A percentile compares a stretch with the other conserved stretches of the same genome.
phyloP scores from a whole-genome alignment of 352 stramenopile species.

The Globisporangium spiculum region DNA sequence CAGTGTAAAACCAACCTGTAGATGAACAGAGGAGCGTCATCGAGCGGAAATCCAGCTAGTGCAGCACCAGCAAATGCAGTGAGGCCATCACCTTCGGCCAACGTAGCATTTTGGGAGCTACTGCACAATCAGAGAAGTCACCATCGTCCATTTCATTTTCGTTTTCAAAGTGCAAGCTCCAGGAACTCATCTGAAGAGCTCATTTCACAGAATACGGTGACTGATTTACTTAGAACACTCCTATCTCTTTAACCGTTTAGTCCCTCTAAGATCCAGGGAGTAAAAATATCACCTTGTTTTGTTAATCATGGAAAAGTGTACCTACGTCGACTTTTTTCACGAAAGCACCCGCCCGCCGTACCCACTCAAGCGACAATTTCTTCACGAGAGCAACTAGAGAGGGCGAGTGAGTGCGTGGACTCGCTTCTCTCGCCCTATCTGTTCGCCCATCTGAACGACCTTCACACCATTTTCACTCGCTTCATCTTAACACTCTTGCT shows the following conservation, averaged over 20 bases:
- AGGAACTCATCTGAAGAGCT: not conserved
- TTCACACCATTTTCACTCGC: not conserved
- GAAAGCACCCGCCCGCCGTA: not conserved
- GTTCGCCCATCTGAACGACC: not conserved
- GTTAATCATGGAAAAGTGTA: not conserved
- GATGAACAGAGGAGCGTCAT: not conserved
- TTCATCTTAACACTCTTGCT: not conserved
- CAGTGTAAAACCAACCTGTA: not conserved
- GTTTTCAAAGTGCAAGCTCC: not conserved
- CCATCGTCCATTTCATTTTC: not conserved
- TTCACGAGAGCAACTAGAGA: not conserved
- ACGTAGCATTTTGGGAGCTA: not conserved
- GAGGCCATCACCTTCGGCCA: not conserved
- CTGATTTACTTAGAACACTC: too few species aligned
- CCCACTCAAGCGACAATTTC: not conserved
- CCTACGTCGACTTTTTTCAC: not conserved
- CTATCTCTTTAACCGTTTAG: not conserved
- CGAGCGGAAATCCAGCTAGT: not conserved
- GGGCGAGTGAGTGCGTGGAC: not conserved
- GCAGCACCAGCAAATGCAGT: not conserved
- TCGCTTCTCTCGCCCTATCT: not conserved
- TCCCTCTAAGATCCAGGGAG: not conserved
- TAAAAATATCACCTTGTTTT: not conserved
- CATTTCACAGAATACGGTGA: conserved; percentile 1
- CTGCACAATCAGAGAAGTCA: not conserved